Percentiles rank a stretch among this genome's conserved stretches.
Evolutionary conservation across 345 rosid genomes (phyloP).

Genomic region (Acer yangbiense): DNA sequence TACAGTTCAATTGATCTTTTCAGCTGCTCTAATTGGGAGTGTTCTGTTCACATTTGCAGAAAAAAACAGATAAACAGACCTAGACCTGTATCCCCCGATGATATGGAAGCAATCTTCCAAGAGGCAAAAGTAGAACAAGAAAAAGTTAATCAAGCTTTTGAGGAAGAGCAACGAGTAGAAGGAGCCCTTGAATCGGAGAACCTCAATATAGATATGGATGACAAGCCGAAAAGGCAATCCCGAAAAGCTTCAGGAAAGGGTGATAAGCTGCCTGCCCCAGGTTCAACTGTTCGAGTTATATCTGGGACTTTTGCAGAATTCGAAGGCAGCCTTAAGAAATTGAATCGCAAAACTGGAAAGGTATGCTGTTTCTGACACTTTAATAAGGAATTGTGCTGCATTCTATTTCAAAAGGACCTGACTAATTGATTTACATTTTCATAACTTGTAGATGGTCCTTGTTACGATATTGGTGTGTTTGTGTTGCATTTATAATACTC

Average conservation of each 20-base stretch:
- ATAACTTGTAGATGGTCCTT: background rate
- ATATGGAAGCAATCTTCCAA: slow-evolving; percentile 68
- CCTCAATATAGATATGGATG: slow-evolving; percentile 29
- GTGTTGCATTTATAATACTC: background rate
- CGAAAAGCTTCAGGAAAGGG: slow-evolving; percentile 36
- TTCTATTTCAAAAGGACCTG: slow-evolving; percentile 1
- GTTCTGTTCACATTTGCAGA: slow-evolving; percentile 34
- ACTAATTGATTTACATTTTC: background rate
- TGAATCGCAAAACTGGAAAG: slow-evolving; percentile 74
- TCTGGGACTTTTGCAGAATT: slow-evolving; percentile 83
- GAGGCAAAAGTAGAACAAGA: slow-evolving; percentile 81
- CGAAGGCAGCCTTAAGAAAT: slow-evolving; percentile 69
- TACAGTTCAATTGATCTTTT: background rate
- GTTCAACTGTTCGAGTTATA: slow-evolving; percentile 69
- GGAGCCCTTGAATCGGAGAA: slow-evolving; percentile 31
- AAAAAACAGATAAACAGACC: slow-evolving; percentile 77
- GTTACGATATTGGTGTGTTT: background rate
- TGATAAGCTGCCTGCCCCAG: slow-evolving; percentile 48
- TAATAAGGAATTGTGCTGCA: background rate
- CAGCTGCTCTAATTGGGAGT: background rate
- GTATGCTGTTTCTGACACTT: slow-evolving; percentile 32
- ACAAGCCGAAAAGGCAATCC: slow-evolving; percentile 35
- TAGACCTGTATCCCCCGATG: slow-evolving; percentile 65
- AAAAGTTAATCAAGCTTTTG: slow-evolving; percentile 62
- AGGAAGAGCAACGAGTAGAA: slow-evolving; percentile 45